Percentiles rank a stretch among this genome's conserved stretches.
These are phyloP conservation scores for Sequoia sempervirens DNA, from an alignment of 75 land plant species.

Conservation along the genomic window DNA sequence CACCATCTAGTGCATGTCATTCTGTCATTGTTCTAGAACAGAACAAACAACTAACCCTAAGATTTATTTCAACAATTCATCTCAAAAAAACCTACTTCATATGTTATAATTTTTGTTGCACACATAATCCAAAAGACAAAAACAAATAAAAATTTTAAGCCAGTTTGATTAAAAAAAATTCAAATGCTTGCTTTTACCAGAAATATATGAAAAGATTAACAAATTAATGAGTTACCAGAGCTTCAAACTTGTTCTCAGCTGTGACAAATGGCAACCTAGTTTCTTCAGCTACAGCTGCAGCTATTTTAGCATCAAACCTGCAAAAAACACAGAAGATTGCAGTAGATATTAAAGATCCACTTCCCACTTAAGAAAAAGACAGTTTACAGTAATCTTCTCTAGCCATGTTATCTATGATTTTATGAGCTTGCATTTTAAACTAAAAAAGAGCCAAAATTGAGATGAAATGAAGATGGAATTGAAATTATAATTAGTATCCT, in stretches of 20 bases:
- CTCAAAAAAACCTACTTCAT: background rate
- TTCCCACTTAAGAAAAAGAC: background rate
- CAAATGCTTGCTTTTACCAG: background rate
- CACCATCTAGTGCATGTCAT: background rate
- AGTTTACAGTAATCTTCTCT: background rate
- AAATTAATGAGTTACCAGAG: slow-evolving; percentile 46
- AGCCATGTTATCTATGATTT: background rate
- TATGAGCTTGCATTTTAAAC: background rate
- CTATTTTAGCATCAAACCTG: slow-evolving; percentile 95
- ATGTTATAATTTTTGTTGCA: background rate
- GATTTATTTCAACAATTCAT: background rate
- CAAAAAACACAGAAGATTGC: background rate
- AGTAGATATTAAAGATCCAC: background rate
- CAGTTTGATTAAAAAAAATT: background rate
- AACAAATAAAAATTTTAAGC: background rate
- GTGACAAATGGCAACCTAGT: slow-evolving; percentile 86
- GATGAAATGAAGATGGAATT: background rate
- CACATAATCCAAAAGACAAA: background rate
- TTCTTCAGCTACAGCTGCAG: slow-evolving; percentile 89
- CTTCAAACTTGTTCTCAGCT: slow-evolving; percentile 99
- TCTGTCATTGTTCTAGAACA: background rate
- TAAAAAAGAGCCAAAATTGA: background rate
- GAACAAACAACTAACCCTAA: background rate
- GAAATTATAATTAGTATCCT: background rate
- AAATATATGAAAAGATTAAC: background rate